Conservation (phyloP, 2,329 filamentous ascomycete species). For the Diaporthe citriasiana region DNA sequence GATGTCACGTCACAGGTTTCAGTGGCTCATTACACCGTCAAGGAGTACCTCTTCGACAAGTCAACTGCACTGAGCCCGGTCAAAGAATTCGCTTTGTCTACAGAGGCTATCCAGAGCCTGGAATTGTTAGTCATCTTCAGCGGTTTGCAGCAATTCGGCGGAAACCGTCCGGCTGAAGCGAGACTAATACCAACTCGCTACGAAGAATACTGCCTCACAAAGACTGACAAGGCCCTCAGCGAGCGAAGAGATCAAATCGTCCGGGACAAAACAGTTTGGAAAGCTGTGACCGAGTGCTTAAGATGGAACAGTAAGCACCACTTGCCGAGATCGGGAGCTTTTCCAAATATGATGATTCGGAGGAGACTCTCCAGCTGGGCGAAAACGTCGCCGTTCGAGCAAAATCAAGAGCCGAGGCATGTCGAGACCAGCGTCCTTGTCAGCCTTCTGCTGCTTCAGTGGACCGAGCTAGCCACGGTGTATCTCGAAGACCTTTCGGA, state of each 20-base stretch:
- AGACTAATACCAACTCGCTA: neutral
- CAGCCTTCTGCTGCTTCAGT: conserved; percentile 18
- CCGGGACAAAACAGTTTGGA: neutral
- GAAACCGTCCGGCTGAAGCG: too few relatives aligned
- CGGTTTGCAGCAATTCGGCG: conserved; percentile 7
- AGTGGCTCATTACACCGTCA: conserved; percentile 38
- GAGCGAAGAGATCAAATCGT: neutral
- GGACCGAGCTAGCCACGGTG: neutral
- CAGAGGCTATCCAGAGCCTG: neutral
- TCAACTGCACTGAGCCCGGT: neutral
- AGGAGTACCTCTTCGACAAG: conserved; percentile 30
- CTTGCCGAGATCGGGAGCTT: neutral
- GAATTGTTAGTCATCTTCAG: conserved; percentile 30
- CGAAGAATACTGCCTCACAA: conserved; percentile 32
- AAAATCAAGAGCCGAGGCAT: neutral
- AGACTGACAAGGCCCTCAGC: conserved; percentile 24
- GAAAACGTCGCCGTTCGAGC: conserved; percentile 8
- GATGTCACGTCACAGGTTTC: neutral
- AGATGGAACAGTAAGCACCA: neutral
- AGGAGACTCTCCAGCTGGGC: neutral
- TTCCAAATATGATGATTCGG: neutral
- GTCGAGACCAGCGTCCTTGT: conserved; percentile 16
- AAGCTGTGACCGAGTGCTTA: conserved; percentile 11
- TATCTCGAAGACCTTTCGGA: conserved; percentile 1
- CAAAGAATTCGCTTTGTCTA: conserved; percentile 1